A percentile compares a stretch with the other conserved stretches of the same genome.
These are phyloP conservation scores for Fraxinus sp. DNA, from an alignment of 305 asterid species.

Conservation along the genomic window DNA sequence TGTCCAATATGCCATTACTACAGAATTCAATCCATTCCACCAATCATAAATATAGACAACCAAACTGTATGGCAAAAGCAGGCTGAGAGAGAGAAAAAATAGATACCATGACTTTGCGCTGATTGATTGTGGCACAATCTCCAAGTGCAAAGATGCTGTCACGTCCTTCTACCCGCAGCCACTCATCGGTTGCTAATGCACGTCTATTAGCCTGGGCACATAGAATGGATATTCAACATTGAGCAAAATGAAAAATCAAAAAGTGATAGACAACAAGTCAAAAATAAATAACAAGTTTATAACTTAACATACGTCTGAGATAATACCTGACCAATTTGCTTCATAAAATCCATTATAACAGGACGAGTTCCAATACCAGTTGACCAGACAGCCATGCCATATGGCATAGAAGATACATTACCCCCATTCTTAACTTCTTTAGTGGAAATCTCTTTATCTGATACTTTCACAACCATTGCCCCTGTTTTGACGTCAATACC, in stretches of 20 bases:
- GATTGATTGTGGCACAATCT: constrained; percentile 92
- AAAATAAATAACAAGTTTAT: constrained; percentile 14
- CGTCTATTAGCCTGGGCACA: constrained; percentile 68
- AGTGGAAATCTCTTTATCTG: constrained; percentile 76
- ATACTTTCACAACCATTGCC: constrained; percentile 84
- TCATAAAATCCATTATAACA: constrained; percentile 79
- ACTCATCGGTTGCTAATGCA: constrained; percentile 88
- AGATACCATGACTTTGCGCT: constrained; percentile 82
- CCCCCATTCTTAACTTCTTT: constrained; percentile 79
- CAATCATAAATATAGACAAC: background rate
- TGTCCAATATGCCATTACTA: background rate
- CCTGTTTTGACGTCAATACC: constrained; percentile 91
- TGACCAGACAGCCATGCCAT: constrained; percentile 98
- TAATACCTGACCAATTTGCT: constrained; percentile 88
- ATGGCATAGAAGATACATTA: constrained; percentile 43
- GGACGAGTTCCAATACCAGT: constrained; percentile 98
- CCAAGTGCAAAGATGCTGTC: constrained; percentile 78
- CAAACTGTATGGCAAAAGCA: background rate
- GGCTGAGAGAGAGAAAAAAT: constrained; percentile 12
- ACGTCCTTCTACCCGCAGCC: constrained; percentile 83
- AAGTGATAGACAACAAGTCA: background rate
- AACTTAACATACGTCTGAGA: constrained; percentile 1
- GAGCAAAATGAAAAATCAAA: constrained; percentile 16
- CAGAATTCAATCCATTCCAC: background rate
- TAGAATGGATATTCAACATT: constrained; percentile 1